Evolutionary conservation across 2,329 filamentous ascomycete genomes (phyloP).

Genomic region (Cordyceps farinosa): DNA sequence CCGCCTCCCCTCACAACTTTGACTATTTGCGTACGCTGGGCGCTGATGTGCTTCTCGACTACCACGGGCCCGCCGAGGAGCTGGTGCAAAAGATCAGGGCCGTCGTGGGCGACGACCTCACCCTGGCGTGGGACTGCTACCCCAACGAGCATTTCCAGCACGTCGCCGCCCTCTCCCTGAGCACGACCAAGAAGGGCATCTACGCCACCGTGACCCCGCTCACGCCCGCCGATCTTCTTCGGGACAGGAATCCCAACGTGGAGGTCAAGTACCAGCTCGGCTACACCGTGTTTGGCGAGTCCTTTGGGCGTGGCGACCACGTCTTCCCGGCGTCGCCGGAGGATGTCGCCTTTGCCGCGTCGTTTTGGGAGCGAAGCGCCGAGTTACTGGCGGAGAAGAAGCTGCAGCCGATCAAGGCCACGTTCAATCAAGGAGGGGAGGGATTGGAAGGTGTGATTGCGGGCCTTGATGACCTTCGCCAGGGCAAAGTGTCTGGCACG

Average conservation of each 20-base stretch:
- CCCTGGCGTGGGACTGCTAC: conserved; percentile 17
- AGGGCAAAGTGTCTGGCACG: conserved; percentile 35
- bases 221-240: background rate
- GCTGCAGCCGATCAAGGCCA: conserved; percentile 31
- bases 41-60: conserved; percentile 46
- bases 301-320: conserved; percentile 25
- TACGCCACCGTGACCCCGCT: conserved; percentile 11
- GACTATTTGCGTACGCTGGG: conserved; percentile 38
- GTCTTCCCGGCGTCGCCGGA: conserved; percentile 24
- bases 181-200: background rate
- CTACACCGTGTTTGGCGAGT: conserved; percentile 40
- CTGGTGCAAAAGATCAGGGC: background rate
- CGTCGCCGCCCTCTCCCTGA: conserved; percentile 2
- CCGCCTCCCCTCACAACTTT: conserved; percentile 37
- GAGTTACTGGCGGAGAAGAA: conserved; percentile 33
- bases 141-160: conserved; percentile 12
- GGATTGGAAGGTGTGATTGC: conserved; percentile 34
- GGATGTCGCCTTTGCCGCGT: conserved; percentile 35
- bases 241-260: conserved; percentile 2
- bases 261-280: conserved; percentile 30
- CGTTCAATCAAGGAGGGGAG: conserved; percentile 21
- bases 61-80: conserved; percentile 24
- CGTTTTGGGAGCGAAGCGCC: conserved; percentile 34
- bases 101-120: background rate
- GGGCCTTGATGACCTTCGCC: conserved; percentile 31